Base-by-base conservation (phyloP, 352 stramenopile genomes). In the Phytophthora nicotianae region DNA sequence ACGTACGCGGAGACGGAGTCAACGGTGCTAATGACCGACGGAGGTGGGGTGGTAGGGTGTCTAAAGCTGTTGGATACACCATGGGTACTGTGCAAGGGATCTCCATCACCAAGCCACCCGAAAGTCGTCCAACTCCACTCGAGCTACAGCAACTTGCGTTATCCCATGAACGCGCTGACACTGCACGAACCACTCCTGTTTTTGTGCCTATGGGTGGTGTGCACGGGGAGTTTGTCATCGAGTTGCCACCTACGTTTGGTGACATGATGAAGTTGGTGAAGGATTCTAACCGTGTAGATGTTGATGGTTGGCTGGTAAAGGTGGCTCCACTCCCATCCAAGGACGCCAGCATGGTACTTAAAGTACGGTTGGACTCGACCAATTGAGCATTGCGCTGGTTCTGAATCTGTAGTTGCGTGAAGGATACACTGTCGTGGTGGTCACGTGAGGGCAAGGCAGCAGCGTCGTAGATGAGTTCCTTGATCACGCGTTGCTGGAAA, bases 401-500 rank as follows among this genome's bases (percentile, higher is more conserved):
- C 38, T 81, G 77, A 8, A 77, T 32, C 6, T 84, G 79, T 23
- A 78, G 63, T 20, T 78, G 67, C 23, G 73, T 64, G 10, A 79
- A 24, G 0, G 73, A 77, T 3, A 73, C 41, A 27, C 75, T 70
- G 7, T 85, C 77, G 0, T 64, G 48, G 14, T 75, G 63, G 16
- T 77, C 56, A 0, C 62, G 62, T 2, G 19, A 59, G 5, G 61
- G 59, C 14, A 56, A 40, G 9, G 47, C 68, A 26, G 67, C 67
- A 13, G 70, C 53, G 40, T 93, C 84, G 42, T 87, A 89, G 43
- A 93, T 90, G 21, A 93, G 70, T 38, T 93, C 84, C 14, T 75
- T 74, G 17, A 93, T 69, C 11, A 93, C 84, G 17, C 83, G 82
- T 56, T 88, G 75, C 65, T 93, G 80, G 45, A 93, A 93, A 1